Percentiles rank a stretch among this genome's conserved stretches.
These are phyloP conservation scores for Ramaria sp. DNA, from an alignment of 768 basidiomycete genomes.

Conservation along the genomic window DNA sequence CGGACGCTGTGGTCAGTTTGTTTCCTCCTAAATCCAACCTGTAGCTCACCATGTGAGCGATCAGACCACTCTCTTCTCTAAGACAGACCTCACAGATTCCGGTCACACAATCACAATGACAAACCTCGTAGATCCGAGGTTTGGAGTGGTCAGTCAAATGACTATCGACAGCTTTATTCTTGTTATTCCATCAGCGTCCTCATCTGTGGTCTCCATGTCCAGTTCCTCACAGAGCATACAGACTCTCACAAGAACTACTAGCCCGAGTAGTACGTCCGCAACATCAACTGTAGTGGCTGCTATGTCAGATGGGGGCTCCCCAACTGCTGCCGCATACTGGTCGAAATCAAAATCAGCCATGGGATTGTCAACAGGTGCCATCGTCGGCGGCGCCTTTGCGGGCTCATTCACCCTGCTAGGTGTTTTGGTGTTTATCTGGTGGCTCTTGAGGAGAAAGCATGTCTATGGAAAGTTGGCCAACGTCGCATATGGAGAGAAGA, in stretches of 20 bases:
- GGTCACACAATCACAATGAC: not conserved
- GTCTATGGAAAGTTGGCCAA: not conserved
- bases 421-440: not conserved
- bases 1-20: not conserved
- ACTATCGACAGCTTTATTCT: not conserved
- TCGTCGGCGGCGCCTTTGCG: not conserved
- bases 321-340: not conserved
- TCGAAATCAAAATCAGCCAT: not conserved
- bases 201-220: not conserved
- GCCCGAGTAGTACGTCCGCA: not conserved
- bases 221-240: not conserved
- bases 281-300: conserved; percentile 30
- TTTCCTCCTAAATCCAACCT: not conserved
- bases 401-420: not conserved
- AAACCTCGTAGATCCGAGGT: not conserved
- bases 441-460: not conserved
- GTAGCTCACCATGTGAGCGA: not conserved
- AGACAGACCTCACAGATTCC: not conserved
- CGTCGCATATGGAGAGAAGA: not conserved
- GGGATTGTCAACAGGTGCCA: not conserved
- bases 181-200: not conserved
- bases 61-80: conserved; percentile 1
- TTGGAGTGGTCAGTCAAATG: not conserved
- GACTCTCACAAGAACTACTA: not conserved
- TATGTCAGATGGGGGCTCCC: too few relatives aligned